These are phyloP conservation scores for Boletus bicolor DNA, from an alignment of 768 basidiomycete species.

Conservation along the genomic window DNA sequence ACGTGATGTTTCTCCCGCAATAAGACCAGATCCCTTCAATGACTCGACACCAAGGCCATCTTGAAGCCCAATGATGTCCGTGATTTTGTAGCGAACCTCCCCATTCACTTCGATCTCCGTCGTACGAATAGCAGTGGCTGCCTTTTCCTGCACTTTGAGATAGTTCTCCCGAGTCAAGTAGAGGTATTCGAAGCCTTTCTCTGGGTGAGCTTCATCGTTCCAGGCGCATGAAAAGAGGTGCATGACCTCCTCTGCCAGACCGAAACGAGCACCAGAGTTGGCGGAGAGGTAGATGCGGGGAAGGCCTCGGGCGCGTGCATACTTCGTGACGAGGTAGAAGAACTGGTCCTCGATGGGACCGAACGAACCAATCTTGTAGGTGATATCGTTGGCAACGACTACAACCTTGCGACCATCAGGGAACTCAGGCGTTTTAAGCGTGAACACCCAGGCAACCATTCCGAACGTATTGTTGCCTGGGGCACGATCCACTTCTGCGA, in stretches of 20 bases:
- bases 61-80: conserved; percentile 94
- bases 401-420: conserved; percentile 84
- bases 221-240: conserved; percentile 88
- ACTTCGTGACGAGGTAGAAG: conserved; percentile 93
- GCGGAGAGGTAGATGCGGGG: conserved; percentile 98
- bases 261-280: conserved; percentile 97
- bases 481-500: conserved; percentile 86
- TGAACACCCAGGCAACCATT: conserved; percentile 99
- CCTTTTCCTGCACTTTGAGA: conserved; percentile 87
- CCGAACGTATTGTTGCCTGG: conserved; percentile 94
- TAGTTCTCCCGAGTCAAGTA: conserved; percentile 93
- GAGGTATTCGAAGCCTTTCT: conserved; percentile 94
- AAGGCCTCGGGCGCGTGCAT: conserved; percentile 82
- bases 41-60: conserved; percentile 97
- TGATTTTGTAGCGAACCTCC: conserved; percentile 90
- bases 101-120: conserved; percentile 82
- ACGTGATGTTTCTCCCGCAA: conserved; percentile 96
- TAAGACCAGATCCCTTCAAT: conserved; percentile 93
- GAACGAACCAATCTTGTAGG: conserved; percentile 97
- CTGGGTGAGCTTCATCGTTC: conserved; percentile 76
- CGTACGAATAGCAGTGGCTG: conserved; percentile 70
- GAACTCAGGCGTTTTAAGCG: conserved; percentile 86
- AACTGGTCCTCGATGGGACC: conserved; percentile 94
- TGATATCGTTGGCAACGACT: conserved; percentile 97
- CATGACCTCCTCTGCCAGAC: conserved; percentile 89